These are phyloP conservation scores for Cryomyces minteri DNA, from an alignment of 495 filamentous ascomycete species.

Conservation along the genomic window DNA sequence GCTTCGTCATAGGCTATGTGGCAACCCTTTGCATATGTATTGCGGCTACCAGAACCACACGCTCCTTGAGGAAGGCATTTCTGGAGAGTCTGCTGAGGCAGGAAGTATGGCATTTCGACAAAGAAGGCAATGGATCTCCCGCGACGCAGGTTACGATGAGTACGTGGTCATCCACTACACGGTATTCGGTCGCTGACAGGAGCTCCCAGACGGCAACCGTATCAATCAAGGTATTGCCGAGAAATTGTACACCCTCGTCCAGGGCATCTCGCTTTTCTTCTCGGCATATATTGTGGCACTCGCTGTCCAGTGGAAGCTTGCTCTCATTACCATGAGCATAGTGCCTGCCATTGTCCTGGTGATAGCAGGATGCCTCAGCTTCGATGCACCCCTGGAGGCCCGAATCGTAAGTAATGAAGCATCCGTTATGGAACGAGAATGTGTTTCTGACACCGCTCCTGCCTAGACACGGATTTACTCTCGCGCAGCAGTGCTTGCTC, in stretches of 20 bases:
- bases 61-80: conserved; percentile 2
- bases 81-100: conserved; percentile 3
- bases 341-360: conserved; percentile 5
- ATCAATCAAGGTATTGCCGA: conserved; percentile 10
- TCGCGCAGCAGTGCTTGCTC: conserved; percentile 3
- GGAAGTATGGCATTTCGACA: conserved; percentile 6
- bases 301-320: conserved; percentile 10
- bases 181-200: no score
- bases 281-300: conserved; percentile 9
- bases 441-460: neutral
- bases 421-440: neutral
- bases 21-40: conserved; percentile 4
- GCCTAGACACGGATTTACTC: conserved; percentile 4
- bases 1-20: conserved; percentile 9
- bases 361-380: neutral
- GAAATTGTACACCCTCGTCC: conserved; percentile 5
- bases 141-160: conserved; percentile 8
- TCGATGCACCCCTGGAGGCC: conserved; percentile 1
- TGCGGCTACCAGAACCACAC: conserved; percentile 4
- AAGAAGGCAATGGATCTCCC: conserved; percentile 4
- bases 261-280: conserved; percentile 8
- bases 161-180: neutral
- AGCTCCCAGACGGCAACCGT: conserved; percentile 6
- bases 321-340: conserved; percentile 9
- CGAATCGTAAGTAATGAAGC: neutral